Evolutionary conservation across 345 rosid genomes (phyloP).

Genomic region (Eucalyptus sp.): DNA sequence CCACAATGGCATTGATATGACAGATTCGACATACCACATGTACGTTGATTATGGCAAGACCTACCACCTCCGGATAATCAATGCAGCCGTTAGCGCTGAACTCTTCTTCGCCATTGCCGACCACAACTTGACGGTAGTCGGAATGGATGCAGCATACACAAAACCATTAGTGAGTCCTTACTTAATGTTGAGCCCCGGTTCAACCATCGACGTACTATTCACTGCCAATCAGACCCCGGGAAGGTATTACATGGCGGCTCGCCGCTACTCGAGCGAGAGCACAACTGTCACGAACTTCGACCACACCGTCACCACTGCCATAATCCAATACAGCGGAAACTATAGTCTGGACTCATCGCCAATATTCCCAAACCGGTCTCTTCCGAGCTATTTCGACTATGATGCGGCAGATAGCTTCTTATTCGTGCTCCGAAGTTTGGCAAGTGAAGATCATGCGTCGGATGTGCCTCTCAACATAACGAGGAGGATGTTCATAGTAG

Average conservation of each 20-base stretch:
- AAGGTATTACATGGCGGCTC: slow-evolving; percentile 17
- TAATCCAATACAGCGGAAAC: slow-evolving; percentile 11
- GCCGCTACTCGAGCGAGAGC: not conserved
- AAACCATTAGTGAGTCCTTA: slow-evolving; percentile 4
- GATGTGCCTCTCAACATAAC: slow-evolving; percentile 14
- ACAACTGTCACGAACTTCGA: not conserved
- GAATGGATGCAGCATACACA: slow-evolving; percentile 11
- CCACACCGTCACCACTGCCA: slow-evolving; percentile 22
- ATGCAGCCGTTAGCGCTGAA: slow-evolving; percentile 9
- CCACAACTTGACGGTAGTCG: slow-evolving; percentile 19
- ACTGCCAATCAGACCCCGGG: slow-evolving; percentile 3
- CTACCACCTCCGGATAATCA: slow-evolving; percentile 14
- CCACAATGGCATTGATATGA: not conserved
- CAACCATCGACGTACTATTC: slow-evolving; percentile 20
- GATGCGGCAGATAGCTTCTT: not conserved
- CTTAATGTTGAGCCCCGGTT: slow-evolving; percentile 13
- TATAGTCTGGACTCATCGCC: not conserved
- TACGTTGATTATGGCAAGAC: slow-evolving; percentile 8
- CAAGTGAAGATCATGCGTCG: slow-evolving; percentile 1
- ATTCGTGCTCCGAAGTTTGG: slow-evolving; percentile 2
- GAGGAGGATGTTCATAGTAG: not conserved
- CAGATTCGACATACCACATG: slow-evolving; percentile 1
- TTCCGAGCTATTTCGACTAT: not conserved
- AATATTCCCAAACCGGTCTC: not conserved
- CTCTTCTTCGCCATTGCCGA: slow-evolving; percentile 13